Evolutionary conservation across 352 stramenopile genomes (phyloP).

Genomic region (Phytophthora constricta): DNA sequence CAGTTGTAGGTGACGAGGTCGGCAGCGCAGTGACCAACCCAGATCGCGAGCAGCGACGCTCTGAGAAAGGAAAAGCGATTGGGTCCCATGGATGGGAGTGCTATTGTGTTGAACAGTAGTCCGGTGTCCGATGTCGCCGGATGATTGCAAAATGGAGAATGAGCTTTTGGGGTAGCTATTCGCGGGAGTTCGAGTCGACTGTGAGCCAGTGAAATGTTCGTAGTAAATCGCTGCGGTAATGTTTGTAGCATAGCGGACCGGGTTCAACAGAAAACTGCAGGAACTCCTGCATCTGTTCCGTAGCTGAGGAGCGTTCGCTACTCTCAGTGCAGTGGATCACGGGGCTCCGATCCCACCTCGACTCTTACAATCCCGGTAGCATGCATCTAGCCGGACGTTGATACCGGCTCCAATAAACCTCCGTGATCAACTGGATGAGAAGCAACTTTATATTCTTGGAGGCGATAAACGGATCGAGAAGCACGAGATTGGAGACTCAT

Average conservation of each 20-base stretch:
- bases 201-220: too few relatives aligned
- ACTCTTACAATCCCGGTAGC: neutral
- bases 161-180: neutral
- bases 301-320: too few relatives aligned
- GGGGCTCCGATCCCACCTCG: neutral
- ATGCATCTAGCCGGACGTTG: neutral
- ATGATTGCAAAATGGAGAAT: conserved; percentile 16
- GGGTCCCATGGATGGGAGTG: conserved; percentile 15
- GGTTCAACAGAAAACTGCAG: too few relatives aligned
- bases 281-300: too few relatives aligned
- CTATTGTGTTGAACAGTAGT: too few relatives aligned
- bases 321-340: too few relatives aligned
- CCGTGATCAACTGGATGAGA: too few relatives aligned
- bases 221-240: too few relatives aligned
- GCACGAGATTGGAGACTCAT: neutral
- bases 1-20: conserved; percentile 39
- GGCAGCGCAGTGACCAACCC: conserved; percentile 8
- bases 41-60: conserved; percentile 5
- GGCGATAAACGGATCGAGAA: neutral
- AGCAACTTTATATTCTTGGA: too few relatives aligned
- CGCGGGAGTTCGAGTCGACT: too few relatives aligned
- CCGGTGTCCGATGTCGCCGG: conserved; percentile 1
- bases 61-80: neutral
- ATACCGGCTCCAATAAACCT: too few relatives aligned
- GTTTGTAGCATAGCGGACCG: too few relatives aligned